Evolutionary conservation across 2,329 filamentous ascomycete genomes (phyloP).

Genomic region (Pseudopyricularia javanii): DNA sequence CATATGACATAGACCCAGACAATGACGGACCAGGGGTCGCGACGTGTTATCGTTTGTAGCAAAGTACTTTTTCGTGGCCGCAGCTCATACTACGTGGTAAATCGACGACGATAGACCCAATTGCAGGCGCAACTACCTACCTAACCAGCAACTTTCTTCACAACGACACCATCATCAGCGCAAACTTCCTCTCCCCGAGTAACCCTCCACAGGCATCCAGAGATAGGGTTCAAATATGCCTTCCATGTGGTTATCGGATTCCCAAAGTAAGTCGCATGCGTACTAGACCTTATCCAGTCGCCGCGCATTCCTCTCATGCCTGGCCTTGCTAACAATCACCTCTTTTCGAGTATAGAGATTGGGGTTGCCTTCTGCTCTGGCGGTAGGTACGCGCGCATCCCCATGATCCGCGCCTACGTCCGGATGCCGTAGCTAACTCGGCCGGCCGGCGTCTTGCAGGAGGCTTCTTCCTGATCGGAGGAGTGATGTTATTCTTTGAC

Average conservation of each 20-base stretch:
- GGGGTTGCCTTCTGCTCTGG: constrained; percentile 96
- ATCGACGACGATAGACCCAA: too few species aligned
- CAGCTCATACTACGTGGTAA: too few species aligned
- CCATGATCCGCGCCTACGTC: not conserved
- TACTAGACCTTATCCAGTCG: constrained; percentile 9
- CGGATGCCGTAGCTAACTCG: constrained; percentile 8
- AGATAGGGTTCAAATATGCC: constrained; percentile 48
- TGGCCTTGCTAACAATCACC: constrained; percentile 13
- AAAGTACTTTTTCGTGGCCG: not conserved
- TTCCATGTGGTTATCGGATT: constrained; percentile 92
- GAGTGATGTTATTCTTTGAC: constrained; percentile 96
- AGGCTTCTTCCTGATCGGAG: constrained; percentile 87
- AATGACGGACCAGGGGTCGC: not conserved
- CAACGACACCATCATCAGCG: too few species aligned
- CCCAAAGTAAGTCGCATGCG: constrained; percentile 61
- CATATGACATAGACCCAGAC: not conserved
- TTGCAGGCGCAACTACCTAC: too few species aligned
- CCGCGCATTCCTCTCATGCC: not conserved
- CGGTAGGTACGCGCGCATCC: constrained; percentile 49
- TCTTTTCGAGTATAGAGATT: constrained; percentile 54
- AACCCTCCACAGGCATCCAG: too few species aligned
- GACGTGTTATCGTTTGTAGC: not conserved
- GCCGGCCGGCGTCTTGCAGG: constrained; percentile 37
- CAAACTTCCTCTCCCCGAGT: too few species aligned
- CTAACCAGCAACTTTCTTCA: too few species aligned